Percentiles rank a stretch among this genome's conserved stretches.
phyloP scores from a whole-genome alignment of 257 asterid genomes.

The Vinca minor region DNA sequence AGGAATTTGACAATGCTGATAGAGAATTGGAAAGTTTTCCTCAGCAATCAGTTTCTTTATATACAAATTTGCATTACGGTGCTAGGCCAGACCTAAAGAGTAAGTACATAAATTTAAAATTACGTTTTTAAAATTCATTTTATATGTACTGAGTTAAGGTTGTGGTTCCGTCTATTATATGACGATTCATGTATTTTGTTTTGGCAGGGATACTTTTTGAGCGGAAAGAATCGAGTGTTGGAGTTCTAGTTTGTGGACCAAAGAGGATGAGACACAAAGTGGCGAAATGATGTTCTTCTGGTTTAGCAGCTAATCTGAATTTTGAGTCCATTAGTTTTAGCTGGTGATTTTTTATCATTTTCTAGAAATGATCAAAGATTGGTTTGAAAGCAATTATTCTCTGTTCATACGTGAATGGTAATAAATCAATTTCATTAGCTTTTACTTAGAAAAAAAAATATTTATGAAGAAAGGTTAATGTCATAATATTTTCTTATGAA shows the following conservation, averaged over 20 bases:
- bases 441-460: no score
- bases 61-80: conserved; percentile 59
- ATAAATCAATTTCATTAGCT: no score
- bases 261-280: conserved; percentile 71
- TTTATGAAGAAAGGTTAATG: no score
- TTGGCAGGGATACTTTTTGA: conserved; percentile 49
- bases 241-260: conserved; percentile 78
- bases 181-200: no score
- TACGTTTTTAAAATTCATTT: no score
- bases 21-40: conserved; percentile 71
- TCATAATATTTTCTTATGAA: no score
- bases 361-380: not conserved
- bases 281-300: conserved; percentile 64
- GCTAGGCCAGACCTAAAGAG: conserved; percentile 73
- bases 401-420: no score
- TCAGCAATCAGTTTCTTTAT: conserved; percentile 28
- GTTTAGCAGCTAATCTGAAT: conserved; percentile 58
- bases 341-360: conserved; percentile 39
- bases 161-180: no score
- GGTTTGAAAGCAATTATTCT: no score
- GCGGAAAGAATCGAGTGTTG: conserved; percentile 58
- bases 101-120: conserved; percentile 21
- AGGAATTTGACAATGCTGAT: conserved; percentile 45
- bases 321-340: conserved; percentile 80
- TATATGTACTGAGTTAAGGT: no score